Percentiles rank a stretch among this genome's conserved stretches.
Conservation (phyloP, 345 rosid genomes). For the Brassica incana region DNA sequence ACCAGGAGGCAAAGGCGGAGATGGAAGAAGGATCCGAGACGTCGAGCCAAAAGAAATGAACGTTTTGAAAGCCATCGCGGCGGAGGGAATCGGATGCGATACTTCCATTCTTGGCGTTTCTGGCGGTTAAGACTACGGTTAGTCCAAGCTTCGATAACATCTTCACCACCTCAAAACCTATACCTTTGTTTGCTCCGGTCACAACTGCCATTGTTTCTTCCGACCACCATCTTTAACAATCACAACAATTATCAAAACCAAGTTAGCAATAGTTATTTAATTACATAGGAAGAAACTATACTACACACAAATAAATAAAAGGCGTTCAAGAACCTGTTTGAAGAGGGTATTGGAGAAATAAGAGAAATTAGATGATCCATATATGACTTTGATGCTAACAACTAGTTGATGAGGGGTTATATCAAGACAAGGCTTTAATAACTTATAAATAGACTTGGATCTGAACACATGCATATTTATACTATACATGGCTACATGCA, state of each 20-base stretch:
- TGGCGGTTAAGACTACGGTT: constrained; percentile 69
- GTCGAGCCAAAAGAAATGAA: constrained; percentile 58
- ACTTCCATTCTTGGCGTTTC: constrained; percentile 62
- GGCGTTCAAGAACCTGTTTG: constrained; percentile 15
- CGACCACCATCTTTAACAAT: constrained; percentile 68
- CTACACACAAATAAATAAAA: background rate
- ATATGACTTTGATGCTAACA: constrained; percentile 17
- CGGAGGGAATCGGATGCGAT: constrained; percentile 54
- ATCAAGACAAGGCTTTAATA: background rate
- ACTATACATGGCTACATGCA: background rate
- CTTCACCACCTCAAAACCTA: constrained; percentile 75
- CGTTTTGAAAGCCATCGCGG: constrained; percentile 39
- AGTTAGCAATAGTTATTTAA: background rate
- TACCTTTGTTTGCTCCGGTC: constrained; percentile 89
- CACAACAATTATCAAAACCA: background rate
- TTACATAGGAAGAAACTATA: background rate
- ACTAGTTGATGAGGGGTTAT: constrained; percentile 6
- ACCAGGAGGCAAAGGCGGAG: constrained; percentile 52
- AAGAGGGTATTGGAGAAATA: constrained; percentile 8
- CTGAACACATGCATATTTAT: constrained; percentile 15
- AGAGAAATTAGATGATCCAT: constrained; percentile 22
- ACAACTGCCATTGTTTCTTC: constrained; percentile 68
- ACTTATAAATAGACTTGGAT: constrained; percentile 16
- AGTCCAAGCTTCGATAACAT: constrained; percentile 59
- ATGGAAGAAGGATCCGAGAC: constrained; percentile 63